A percentile compares a stretch with the other conserved stretches of the same genome.
phyloP scores from a whole-genome alignment of 2,329 filamentous ascomycete species.

The Alternaria tenuissima region DNA sequence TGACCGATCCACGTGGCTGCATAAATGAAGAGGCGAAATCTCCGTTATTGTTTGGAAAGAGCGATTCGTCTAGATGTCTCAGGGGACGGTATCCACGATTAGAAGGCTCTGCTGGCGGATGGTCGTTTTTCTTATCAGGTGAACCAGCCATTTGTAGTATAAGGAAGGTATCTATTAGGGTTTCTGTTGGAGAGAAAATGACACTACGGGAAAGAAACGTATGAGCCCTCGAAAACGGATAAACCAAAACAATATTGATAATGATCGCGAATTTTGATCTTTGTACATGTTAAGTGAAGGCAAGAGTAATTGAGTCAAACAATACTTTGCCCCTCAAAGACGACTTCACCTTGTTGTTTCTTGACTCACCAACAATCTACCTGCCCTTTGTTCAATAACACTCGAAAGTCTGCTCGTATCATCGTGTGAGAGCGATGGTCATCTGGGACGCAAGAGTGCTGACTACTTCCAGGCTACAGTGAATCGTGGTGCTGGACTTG shows the following conservation, averaged over 20 bases:
- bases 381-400: neutral
- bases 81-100: neutral
- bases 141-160: neutral
- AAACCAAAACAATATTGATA: neutral
- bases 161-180: neutral
- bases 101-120: neutral
- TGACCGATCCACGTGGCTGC: neutral
- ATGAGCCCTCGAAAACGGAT: neutral
- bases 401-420: conserved; percentile 1
- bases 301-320: neutral
- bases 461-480: neutral
- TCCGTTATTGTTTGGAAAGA: conserved; percentile 8
- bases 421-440: neutral
- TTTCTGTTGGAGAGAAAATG: neutral
- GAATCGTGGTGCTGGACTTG: neutral
- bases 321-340: neutral
- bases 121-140: neutral
- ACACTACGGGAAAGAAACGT: neutral
- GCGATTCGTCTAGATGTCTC: conserved; percentile 3
- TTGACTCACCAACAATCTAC: neutral
- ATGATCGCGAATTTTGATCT: neutral
- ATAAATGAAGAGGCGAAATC: conserved; percentile 10
- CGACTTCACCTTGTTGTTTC: neutral
- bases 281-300: neutral
- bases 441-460: neutral